Percentiles rank a stretch among this genome's conserved stretches.
Evolutionary conservation across 331 rosid species (phyloP).

Genomic region (Spiraea crenata): DNA sequence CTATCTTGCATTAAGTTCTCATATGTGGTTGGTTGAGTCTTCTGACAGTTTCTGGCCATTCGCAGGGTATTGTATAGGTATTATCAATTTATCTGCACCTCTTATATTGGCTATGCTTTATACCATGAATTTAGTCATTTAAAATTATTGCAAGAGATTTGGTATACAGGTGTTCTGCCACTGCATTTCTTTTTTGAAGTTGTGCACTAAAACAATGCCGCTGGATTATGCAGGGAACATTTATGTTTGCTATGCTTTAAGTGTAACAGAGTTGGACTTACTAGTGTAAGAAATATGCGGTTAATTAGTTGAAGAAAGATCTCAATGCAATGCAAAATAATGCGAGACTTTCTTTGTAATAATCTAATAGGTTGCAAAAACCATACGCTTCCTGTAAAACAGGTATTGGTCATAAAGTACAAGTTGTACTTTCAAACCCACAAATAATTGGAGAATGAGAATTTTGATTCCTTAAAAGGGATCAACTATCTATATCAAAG

Average conservation of each 20-base stretch:
- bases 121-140: neutral
- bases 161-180: neutral
- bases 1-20: conserved; percentile 30
- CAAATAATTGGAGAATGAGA: no score
- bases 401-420: no score
- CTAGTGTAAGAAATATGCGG: no score
- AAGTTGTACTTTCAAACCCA: no score
- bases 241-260: no score
- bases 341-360: no score
- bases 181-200: neutral
- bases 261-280: no score
- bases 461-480: neutral
- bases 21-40: conserved; percentile 32
- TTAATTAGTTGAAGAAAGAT: no score
- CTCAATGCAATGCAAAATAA: no score
- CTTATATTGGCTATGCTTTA: conserved; percentile 9
- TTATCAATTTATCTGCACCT: conserved; percentile 10
- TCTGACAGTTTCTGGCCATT: conserved; percentile 32
- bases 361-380: no score
- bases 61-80: conserved; percentile 26
- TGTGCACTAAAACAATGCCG: neutral
- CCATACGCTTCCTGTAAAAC: no score
- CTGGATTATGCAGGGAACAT: no score
- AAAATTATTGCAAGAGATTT: neutral
- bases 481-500: neutral